phyloP scores from a whole-genome alignment of 768 basidiomycete species.

The Russula olivacea region DNA sequence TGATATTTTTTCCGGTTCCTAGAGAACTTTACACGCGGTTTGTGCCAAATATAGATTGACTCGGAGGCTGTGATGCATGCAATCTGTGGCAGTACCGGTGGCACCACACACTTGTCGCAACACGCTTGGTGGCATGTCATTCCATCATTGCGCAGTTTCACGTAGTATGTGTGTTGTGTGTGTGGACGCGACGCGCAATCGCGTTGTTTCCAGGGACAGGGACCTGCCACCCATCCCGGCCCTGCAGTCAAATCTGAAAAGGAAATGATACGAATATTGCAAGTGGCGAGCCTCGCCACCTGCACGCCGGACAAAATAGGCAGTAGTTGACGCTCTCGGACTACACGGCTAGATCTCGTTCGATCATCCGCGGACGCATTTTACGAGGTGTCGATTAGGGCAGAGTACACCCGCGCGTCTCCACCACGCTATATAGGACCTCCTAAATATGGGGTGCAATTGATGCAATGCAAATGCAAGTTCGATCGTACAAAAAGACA shows the following conservation, averaged over 20 bases:
- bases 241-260: background rate
- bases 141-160: background rate
- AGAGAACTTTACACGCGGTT: background rate
- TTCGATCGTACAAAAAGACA: background rate
- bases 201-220: constrained; percentile 12
- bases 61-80: background rate
- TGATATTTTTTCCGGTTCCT: constrained; percentile 2
- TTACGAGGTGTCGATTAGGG: background rate
- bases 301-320: background rate
- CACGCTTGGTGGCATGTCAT: background rate
- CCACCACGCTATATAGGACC: background rate
- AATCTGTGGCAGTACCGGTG: background rate
- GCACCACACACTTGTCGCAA: background rate
- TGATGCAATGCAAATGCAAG: background rate
- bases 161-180: background rate
- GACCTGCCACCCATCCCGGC: background rate
- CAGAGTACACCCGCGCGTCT: background rate
- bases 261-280: constrained; percentile 8
- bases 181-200: no score
- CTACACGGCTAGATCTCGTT: constrained; percentile 1
- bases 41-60: background rate
- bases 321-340: background rate
- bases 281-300: constrained; percentile 3
- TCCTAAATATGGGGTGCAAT: background rate
- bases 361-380: constrained; percentile 13